Evolutionary conservation across 169 alveolate genomes (phyloP).

Genomic region (Cryptosporidium ryanae): DNA sequence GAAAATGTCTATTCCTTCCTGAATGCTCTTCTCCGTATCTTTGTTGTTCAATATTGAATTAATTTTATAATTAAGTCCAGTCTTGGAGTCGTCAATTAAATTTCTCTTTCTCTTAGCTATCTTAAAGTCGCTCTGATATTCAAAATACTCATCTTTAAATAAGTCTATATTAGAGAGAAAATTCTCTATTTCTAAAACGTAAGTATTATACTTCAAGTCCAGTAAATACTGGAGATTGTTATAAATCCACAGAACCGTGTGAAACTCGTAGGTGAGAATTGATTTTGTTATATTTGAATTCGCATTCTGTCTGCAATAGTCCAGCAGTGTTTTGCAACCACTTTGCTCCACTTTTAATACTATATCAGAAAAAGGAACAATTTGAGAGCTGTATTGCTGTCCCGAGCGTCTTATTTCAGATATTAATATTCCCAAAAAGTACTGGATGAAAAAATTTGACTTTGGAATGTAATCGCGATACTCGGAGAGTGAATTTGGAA

Average conservation of each 20-base stretch:
- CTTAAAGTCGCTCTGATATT: conserved; percentile 15
- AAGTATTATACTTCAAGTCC: conserved; percentile 14
- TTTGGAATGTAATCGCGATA: conserved; percentile 23
- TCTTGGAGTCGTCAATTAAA: background rate
- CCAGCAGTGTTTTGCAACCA: conserved; percentile 34
- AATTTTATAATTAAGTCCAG: background rate
- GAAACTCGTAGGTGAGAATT: conserved; percentile 50
- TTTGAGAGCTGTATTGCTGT: background rate
- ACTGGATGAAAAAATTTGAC: conserved; percentile 24
- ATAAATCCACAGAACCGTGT: conserved; percentile 39
- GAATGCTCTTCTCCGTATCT: background rate
- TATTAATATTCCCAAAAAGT: conserved; percentile 22
- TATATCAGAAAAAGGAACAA: conserved; percentile 15
- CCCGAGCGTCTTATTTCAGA: conserved; percentile 33
- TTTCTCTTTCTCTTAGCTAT: background rate
- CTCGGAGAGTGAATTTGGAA: conserved; percentile 29
- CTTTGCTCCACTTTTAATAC: conserved; percentile 13
- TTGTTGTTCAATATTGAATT: conserved; percentile 17
- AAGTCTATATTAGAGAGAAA: conserved; percentile 3
- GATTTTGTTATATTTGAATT: conserved; percentile 9
- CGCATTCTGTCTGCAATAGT: conserved; percentile 14
- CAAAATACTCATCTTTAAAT: conserved; percentile 15
- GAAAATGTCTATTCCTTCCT: conserved; percentile 14
- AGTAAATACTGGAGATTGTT: conserved; percentile 25
- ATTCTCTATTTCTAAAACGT: conserved; percentile 14